Conservation (phyloP, 2,329 filamentous ascomycete species). For the Dendrostoma leiphaemia region DNA sequence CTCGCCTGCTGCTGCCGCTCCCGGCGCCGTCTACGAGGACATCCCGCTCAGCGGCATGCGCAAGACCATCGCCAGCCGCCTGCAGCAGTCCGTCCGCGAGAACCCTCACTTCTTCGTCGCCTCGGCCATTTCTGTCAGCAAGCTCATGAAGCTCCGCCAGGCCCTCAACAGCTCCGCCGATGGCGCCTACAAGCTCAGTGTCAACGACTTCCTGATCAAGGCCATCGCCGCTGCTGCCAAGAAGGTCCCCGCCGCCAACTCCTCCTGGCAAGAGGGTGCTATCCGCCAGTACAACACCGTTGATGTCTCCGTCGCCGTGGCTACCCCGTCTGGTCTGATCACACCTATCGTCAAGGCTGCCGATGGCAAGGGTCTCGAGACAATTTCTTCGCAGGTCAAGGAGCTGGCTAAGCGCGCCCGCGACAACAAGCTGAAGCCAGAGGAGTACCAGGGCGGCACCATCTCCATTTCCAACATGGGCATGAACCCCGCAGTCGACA, state of each 20-base stretch:
- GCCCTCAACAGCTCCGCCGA: constrained; percentile 86
- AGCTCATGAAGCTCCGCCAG: constrained; percentile 93
- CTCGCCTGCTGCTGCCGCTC: constrained; percentile 48
- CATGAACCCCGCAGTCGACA: constrained; percentile 95
- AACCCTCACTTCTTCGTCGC: constrained; percentile 99
- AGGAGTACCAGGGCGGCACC: constrained; percentile 98
- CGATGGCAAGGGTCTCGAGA: constrained; percentile 79
- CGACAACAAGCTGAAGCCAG: constrained; percentile 97
- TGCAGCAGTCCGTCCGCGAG: constrained; percentile 83
- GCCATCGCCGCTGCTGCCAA: constrained; percentile 82
- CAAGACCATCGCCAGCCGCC: constrained; percentile 92
- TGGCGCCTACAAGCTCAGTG: constrained; percentile 98
- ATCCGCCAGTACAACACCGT: constrained; percentile 93
- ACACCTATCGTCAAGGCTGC: constrained; percentile 94
- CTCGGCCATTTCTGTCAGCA: constrained; percentile 84
- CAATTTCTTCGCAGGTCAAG: constrained; percentile 88
- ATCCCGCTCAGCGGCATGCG: constrained; percentile 87
- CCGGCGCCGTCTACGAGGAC: constrained; percentile 75
- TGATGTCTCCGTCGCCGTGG: constrained; percentile 93
- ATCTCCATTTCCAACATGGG: constrained; percentile 99
- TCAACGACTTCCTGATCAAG: constrained; percentile 99
- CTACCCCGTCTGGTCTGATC: constrained; percentile 91
- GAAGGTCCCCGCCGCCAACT: constrained; percentile 95
- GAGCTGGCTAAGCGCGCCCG: constrained; percentile 94
- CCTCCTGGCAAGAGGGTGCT: constrained; percentile 84